A percentile compares a stretch with the other conserved stretches of the same genome.
Evolutionary conservation across 805 yeast species (phyloP).

Genomic region (Cyberlindnera misumaiensis): DNA sequence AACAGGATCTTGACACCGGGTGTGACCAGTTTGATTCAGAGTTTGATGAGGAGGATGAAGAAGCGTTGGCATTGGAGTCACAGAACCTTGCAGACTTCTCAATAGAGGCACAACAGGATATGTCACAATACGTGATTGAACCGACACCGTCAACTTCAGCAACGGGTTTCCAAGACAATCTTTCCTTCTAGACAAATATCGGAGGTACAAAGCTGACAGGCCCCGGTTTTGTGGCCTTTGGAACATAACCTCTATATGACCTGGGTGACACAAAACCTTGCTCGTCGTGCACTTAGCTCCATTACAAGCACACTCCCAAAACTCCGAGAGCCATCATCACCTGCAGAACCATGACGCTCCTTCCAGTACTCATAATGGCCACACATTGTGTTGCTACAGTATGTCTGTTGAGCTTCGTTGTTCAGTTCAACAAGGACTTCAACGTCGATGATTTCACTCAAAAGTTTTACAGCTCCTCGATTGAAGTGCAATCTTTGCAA

Average conservation of each 20-base stretch:
- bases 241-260: too few relatives aligned
- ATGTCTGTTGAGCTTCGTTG: conserved; percentile 15
- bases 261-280: too few relatives aligned
- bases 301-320: not conserved
- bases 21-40: conserved; percentile 3
- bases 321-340: not conserved
- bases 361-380: not conserved
- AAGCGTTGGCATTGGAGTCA: not conserved
- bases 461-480: conserved; percentile 10
- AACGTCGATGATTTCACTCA: conserved; percentile 14
- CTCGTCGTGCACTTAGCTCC: too few relatives aligned
- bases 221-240: too few relatives aligned
- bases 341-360: not conserved
- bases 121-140: not conserved
- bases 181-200: too few relatives aligned
- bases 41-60: conserved; percentile 1
- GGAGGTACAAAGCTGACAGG: too few relatives aligned
- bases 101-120: not conserved
- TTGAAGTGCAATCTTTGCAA: conserved; percentile 10
- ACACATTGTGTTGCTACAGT: not conserved
- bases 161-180: too few relatives aligned
- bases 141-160: too few relatives aligned
- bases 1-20: conserved; percentile 3
- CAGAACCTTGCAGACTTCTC: not conserved
- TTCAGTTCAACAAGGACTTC: conserved; percentile 22